Evolutionary conservation across 495 filamentous ascomycete genomes (phyloP).

Genomic region (Rhypophila decipiens): DNA sequence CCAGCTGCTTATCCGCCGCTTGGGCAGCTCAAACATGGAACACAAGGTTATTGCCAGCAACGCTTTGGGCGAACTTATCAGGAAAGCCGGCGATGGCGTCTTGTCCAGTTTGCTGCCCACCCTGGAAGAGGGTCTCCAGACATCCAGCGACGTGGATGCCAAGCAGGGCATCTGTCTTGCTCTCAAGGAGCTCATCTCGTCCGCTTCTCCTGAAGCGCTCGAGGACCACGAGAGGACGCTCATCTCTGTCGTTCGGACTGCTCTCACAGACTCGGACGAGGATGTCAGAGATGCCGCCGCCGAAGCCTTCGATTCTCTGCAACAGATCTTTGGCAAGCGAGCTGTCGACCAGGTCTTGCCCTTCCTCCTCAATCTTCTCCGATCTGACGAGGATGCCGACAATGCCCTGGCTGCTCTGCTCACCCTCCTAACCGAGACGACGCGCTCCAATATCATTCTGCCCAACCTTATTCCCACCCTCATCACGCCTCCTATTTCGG

Average conservation of each 20-base stretch:
- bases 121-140: slow-evolving; percentile 85
- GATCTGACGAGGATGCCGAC: slow-evolving; percentile 77
- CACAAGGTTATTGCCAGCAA: slow-evolving; percentile 98
- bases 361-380: slow-evolving; percentile 78
- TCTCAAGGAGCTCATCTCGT: slow-evolving; percentile 83
- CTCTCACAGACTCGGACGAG: slow-evolving; percentile 79
- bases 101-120: slow-evolving; percentile 82
- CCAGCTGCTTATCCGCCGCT: slow-evolving; percentile 86
- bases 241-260: slow-evolving; percentile 88
- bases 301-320: slow-evolving; percentile 91
- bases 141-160: slow-evolving; percentile 82
- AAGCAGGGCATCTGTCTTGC: slow-evolving; percentile 98
- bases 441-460: slow-evolving; percentile 90
- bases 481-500: slow-evolving; percentile 79
- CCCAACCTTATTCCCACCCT: slow-evolving; percentile 93
- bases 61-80: slow-evolving; percentile 89
- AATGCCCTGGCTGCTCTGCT: slow-evolving; percentile 89
- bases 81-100: slow-evolving; percentile 92
- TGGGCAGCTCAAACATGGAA: slow-evolving; percentile 94
- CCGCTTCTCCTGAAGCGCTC: slow-evolving; percentile 81
- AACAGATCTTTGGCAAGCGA: slow-evolving; percentile 87
- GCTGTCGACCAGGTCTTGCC: slow-evolving; percentile 93
- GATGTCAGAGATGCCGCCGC: slow-evolving; percentile 94
- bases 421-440: slow-evolving; percentile 87
- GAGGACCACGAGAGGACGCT: slow-evolving; percentile 94